Evolutionary conservation across 73 alveolate species (phyloP), one percentile per base, ranked within the genome.

Genomic region (Paramecium pentaurelia): DNA sequence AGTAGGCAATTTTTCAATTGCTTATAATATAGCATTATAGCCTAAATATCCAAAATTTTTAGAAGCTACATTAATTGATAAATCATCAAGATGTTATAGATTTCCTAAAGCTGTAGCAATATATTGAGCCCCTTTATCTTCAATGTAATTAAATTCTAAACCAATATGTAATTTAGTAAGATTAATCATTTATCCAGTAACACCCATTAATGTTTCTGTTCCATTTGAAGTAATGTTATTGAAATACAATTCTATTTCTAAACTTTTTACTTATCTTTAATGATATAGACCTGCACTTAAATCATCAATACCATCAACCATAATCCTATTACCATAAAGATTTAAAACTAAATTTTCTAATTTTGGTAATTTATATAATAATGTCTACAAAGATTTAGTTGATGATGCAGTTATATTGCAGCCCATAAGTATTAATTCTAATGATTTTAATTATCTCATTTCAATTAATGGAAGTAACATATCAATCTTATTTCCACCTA

Each of bases 161-260:
- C 88, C 88, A 54, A 89, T 22, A 42, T 89, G 71, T 49, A 89
- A 54, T 71, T 84, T 28, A 2, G 80, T 49, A 2, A 89, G 75
- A 27, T 71, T 34, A 14, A 3, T 12, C 88, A 89, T 71, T 20
- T 70, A 12, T n/a, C 22, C 77, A 14, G 77, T 59, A 28, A 83
- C 94, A 44, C 77, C 44, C 77, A 83, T 71, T 12, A 89, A 42
- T 3, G 92, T 28, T 45, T 89, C 85, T 28, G 94, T 58, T 37
- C 94, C 94, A 89, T 77, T 89, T 12, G 58, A 73, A 7, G 94
- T 89, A 8, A 89, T 89, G 18, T 89, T 89, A 59, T 89, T 89
- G 47, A 89, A 89, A 47, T 71, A 89, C 27, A 89, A 47, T 32
- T 89, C 94, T 28, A 89, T 4, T n/a, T 45, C 71, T 8, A 89